Evolutionary conservation across 2,329 filamentous ascomycete species (phyloP).

Genomic region (Davidsoniella virescens): DNA sequence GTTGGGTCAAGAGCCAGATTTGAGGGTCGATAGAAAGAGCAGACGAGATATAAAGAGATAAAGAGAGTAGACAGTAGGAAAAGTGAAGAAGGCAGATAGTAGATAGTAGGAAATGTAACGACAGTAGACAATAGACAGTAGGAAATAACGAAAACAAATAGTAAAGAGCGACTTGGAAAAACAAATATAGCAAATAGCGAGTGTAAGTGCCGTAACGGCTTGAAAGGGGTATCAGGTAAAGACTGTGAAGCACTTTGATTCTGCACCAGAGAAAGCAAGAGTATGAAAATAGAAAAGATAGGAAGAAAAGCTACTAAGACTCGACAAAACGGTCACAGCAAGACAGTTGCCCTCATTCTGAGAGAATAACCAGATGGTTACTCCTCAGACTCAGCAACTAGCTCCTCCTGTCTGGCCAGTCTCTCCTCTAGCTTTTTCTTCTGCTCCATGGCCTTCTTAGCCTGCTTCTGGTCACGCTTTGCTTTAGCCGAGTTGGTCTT

Average conservation of each 20-base stretch:
- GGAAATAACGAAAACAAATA: background rate
- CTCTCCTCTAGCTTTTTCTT: constrained; percentile 23
- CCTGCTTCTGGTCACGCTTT: constrained; percentile 19
- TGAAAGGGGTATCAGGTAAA: constrained; percentile 9
- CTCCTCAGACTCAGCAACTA: constrained; percentile 8
- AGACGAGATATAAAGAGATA: background rate
- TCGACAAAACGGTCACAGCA: background rate
- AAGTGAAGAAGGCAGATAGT: background rate
- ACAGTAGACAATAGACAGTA: background rate
- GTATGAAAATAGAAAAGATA: background rate
- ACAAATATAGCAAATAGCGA: background rate
- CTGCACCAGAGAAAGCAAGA: background rate
- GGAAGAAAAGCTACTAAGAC: background rate
- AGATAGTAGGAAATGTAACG: constrained; percentile 1
- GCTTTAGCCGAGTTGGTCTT: constrained; percentile 20
- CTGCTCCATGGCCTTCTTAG: constrained; percentile 20
- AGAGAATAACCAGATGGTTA: background rate
- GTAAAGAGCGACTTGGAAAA: background rate
- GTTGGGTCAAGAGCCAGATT: background rate
- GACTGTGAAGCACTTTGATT: constrained; percentile 1
- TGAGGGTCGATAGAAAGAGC: background rate
- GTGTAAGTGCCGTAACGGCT: background rate
- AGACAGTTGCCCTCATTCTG: too few relatives aligned
- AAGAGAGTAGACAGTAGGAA: background rate
- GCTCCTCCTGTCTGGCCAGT: constrained; percentile 16